Base-by-base conservation (phyloP, 2,329 filamentous ascomycete genomes). In the Pestalotiopsis sp. region DNA sequence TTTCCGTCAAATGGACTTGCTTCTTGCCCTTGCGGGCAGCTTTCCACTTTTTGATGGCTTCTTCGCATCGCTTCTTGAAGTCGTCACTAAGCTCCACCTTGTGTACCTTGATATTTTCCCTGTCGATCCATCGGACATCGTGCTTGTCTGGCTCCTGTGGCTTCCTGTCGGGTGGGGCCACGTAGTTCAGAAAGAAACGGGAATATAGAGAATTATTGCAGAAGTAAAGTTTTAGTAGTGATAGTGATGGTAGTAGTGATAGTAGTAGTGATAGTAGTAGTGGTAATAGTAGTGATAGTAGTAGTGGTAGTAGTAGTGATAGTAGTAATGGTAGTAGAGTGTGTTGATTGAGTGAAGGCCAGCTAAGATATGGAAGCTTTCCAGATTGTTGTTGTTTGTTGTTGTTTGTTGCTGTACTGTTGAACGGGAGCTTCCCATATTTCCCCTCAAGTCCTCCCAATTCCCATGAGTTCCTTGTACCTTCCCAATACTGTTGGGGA, bases 1-100 rank as follows among this genome's bases (percentile, higher is more conserved):
- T 93, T 77, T 97, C 92, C 3, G 95, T 97, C 66, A 98, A 84
- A 79, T 98, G 95, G 36, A 97, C 92, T 80, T 98, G 95, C 70
- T 84, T 87, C 67, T 88, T 90, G 72, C 94, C 94, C 82, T 94
- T 95, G 75, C 95, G 92, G 77, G 88, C 88, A 66, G 86, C 83
- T 75, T 95, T 89, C 95, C 95, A 98, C 69, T 93, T 91, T 69
- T 89, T 82, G 67, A 98, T 91, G 49, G 92, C 88, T 70, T 87
- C 85, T 77, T 97, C 90, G 68, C 92, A 87, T 73, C 92, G 91
- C 64, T 85, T 79, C 70, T 90, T 89, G 68, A 96, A 83, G 1
- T 94, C 91, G 0, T 91, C 86, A 49, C 92, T 91, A 17, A 89
- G 82, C 39, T 88, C 87, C 49, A 94, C 85, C 71, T 94, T 91